These are phyloP conservation scores for Ophiocordyceps unilateralis DNA, from an alignment of 2,329 filamentous ascomycete genomes.

Conservation along the genomic window DNA sequence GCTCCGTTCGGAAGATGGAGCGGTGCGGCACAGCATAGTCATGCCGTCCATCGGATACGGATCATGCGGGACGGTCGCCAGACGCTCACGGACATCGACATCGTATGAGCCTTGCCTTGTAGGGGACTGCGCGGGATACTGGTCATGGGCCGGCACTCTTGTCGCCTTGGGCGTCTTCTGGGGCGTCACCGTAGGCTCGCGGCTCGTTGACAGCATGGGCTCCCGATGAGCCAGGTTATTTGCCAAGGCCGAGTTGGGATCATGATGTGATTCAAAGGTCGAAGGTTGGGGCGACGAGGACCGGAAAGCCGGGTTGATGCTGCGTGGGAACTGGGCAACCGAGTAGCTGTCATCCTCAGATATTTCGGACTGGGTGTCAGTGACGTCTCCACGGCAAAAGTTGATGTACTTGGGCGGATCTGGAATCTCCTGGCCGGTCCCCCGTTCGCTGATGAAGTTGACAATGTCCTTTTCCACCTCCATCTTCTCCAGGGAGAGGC, in stretches of 20 bases:
- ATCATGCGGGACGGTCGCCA: slow-evolving; percentile 66
- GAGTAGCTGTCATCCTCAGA: slow-evolving; percentile 84
- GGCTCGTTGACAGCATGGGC: slow-evolving; percentile 23
- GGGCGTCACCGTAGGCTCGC: slow-evolving; percentile 32
- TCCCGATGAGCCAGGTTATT: slow-evolving; percentile 48
- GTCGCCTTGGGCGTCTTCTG: slow-evolving; percentile 20
- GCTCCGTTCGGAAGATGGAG: slow-evolving; percentile 38
- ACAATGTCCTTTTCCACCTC: slow-evolving; percentile 93
- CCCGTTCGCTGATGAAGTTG: slow-evolving; percentile 70
- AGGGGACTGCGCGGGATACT: slow-evolving; percentile 6
- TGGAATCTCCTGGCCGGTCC: slow-evolving; percentile 93
- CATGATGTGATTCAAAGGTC: slow-evolving; percentile 80
- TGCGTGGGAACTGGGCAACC: slow-evolving; percentile 86
- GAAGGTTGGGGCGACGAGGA: slow-evolving; percentile 94
- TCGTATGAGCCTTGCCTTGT: slow-evolving; percentile 19
- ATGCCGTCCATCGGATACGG: slow-evolving; percentile 91
- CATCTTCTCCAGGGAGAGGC: slow-evolving; percentile 81
- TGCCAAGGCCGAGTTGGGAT: slow-evolving; percentile 59
- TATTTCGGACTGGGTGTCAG: slow-evolving; percentile 64
- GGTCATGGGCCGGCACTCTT: slow-evolving; percentile 6
- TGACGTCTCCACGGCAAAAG: slow-evolving; percentile 77
- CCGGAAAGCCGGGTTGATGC: slow-evolving; percentile 88
- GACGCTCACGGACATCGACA: slow-evolving; percentile 37
- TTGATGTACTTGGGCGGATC: slow-evolving; percentile 98
- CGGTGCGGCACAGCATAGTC: slow-evolving; percentile 87